These are phyloP conservation scores for Chenopodium suecicum DNA, from an alignment of 148 eudicot genomes.

Conservation along the genomic window DNA sequence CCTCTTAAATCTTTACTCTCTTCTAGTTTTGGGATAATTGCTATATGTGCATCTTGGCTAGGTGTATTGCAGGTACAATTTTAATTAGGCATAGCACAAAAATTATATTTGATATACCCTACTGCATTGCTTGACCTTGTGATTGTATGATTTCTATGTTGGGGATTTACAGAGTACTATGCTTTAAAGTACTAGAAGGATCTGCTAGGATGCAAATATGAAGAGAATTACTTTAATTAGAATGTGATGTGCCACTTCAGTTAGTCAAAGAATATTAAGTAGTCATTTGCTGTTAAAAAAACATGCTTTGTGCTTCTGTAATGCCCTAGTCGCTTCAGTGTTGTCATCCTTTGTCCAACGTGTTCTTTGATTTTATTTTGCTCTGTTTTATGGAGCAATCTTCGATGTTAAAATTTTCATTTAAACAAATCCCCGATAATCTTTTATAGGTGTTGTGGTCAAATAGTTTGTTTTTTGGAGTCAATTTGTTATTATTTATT, in stretches of 20 bases:
- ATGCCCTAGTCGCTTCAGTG: background rate
- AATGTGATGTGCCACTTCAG: background rate
- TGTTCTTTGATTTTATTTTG: background rate
- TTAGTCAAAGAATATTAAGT: too few species aligned
- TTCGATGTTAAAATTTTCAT: too few species aligned
- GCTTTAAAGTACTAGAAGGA: background rate
- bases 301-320: background rate
- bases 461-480: background rate
- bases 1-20: background rate
- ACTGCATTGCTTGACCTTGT: background rate
- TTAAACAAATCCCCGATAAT: background rate
- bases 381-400: background rate
- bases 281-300: background rate
- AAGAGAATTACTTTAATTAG: background rate
- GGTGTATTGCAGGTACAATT: background rate
- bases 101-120: background rate
- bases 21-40: background rate
- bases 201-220: background rate
- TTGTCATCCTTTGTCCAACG: background rate
- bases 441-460: slow-evolving; percentile 2
- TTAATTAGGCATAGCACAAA: background rate
- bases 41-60: background rate
- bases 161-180: background rate
- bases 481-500: background rate
- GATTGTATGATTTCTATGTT: background rate